Evolutionary conservation across 345 rosid species (phyloP), one percentile per base, ranked within the genome.

Genomic region (Pugionium cornutum): DNA sequence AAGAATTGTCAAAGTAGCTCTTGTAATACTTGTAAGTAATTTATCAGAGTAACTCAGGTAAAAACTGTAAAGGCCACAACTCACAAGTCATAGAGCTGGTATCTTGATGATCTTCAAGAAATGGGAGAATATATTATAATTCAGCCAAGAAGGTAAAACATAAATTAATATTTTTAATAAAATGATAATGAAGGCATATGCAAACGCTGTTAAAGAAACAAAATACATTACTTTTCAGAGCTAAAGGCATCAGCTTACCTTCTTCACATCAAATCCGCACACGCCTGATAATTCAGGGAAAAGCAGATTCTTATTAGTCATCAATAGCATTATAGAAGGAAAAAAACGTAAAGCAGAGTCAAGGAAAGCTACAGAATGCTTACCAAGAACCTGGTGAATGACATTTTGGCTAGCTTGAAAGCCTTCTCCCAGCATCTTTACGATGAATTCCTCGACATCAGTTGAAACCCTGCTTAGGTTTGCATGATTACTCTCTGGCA

Each of bases 351-450:
- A n/a, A 28, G 27, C 27, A 43, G 25, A 30, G 31, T 5, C 2
- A 44, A 50, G 18, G 7, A 53, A 18, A 31, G 56, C 67, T 43
- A 56, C 63, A 64, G 79, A 68, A 73, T 55, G 53, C 35, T 71
- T 82, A 80, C 84, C 83, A 46, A 82, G 76, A 73, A 82, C 79
- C 46, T 84, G 72, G 46, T 56, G 74, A 67, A 82, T 80, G 63
- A 80, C 66, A 46, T 69, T 59, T 59, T 41, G 74, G 44, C 80
- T 84, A 48, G 80, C 82, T 78, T 73, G 81, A 61, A 82, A 84
- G 18, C 89, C 86, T 56, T 72, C 79, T 70, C 67, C 77, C 36
- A 84, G 84, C 84, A 84, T 78, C 58, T 75, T 76, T 33, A 75
- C 57, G 9, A 80, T 59, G 60, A 84, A 84, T 39, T 84, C 78